phyloP scores from a whole-genome alignment of 768 basidiomycete genomes.

The Sporobolomyces phaffii region DNA sequence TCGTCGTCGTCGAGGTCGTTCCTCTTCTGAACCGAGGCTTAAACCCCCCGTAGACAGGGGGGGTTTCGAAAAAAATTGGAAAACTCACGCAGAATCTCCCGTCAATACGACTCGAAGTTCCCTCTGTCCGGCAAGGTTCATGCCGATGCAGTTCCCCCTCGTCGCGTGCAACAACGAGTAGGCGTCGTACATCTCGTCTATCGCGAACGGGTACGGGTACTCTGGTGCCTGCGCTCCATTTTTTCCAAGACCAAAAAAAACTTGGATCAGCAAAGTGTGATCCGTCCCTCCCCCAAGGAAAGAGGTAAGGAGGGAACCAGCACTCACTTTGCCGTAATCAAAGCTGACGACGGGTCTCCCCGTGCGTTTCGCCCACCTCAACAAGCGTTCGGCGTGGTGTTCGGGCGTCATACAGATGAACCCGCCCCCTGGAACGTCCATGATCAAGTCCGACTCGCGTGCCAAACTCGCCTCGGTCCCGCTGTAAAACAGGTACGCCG shows the following conservation, averaged over 20 bases:
- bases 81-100: conserved; percentile 97
- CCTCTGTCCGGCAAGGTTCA: conserved; percentile 51
- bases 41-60: no score
- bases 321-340: conserved; percentile 93
- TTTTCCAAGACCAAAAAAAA: no score
- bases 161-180: conserved; percentile 76
- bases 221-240: conserved; percentile 57
- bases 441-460: conserved; percentile 67
- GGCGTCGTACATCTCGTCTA: conserved; percentile 88
- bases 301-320: no score
- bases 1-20: no score
- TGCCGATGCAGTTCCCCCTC: conserved; percentile 71
- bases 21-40: no score
- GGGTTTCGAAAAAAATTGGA: no score
- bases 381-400: conserved; percentile 89
- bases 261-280: no score
- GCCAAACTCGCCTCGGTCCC: conserved; percentile 61
- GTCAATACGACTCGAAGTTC: conserved; percentile 57
- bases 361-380: conserved; percentile 74
- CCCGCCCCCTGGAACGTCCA: conserved; percentile 93
- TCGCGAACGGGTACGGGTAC: conserved; percentile 85
- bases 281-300: no score
- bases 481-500: conserved; percentile 73
- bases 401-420: conserved; percentile 94
- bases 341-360: conserved; percentile 74